These are phyloP conservation scores for Smittium mucronatum DNA, from an alignment of 371 early-diverging fungal species.

Conservation along the genomic window DNA sequence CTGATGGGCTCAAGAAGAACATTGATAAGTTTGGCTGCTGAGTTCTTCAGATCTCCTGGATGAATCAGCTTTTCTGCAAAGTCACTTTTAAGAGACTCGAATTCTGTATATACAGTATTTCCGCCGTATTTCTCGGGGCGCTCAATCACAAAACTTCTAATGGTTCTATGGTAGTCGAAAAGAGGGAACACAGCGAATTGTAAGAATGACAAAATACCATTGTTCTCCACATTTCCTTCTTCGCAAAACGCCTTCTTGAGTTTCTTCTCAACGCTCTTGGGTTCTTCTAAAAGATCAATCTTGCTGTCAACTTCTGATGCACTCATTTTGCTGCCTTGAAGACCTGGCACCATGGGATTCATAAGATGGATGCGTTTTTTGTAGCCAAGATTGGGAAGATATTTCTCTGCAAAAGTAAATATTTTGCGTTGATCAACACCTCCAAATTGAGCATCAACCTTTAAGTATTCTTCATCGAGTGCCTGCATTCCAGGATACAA, in stretches of 20 bases:
- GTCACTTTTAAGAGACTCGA: slow-evolving; percentile 68
- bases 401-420: slow-evolving; percentile 95
- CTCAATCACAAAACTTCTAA: slow-evolving; percentile 52
- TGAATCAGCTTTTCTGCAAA: slow-evolving; percentile 82
- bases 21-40: slow-evolving; percentile 75
- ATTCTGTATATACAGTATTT: slow-evolving; percentile 53
- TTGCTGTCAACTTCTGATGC: slow-evolving; percentile 96
- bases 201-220: slow-evolving; percentile 86
- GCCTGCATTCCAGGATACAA: slow-evolving; percentile 99
- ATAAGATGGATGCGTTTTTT: slow-evolving; percentile 97
- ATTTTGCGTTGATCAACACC: slow-evolving; percentile 99
- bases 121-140: slow-evolving; percentile 87
- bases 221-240: slow-evolving; percentile 89
- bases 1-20: slow-evolving; percentile 86
- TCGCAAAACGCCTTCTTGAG: slow-evolving; percentile 97
- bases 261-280: slow-evolving; percentile 80
- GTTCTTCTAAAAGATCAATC: slow-evolving; percentile 91
- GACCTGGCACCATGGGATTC: slow-evolving; percentile 99
- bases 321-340: slow-evolving; percentile 96
- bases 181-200: slow-evolving; percentile 84
- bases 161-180: slow-evolving; percentile 14
- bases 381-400: slow-evolving; percentile 92
- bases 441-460: slow-evolving; percentile 98
- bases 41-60: slow-evolving; percentile 95
- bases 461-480: slow-evolving; percentile 97